Evolutionary conservation across 2,329 filamentous ascomycete genomes (phyloP), one percentile per base, ranked within the genome.

Genomic region (Elsinoe necatrix): DNA sequence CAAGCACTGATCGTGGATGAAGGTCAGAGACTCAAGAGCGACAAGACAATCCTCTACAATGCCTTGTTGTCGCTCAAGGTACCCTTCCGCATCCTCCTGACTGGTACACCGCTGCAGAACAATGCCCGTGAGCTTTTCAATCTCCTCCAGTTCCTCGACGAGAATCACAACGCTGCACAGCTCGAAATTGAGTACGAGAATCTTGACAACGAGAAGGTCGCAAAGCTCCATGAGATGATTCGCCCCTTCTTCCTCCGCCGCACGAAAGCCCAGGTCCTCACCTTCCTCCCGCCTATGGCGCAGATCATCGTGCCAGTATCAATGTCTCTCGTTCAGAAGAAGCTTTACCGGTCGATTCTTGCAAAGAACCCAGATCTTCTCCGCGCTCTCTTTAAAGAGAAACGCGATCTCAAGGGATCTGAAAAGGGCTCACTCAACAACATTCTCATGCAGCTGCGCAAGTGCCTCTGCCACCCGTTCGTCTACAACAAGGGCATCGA

Each of bases 231-330:
- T 65, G 81, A 86, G 1, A 80, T 91, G 66, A 95, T 97, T 60
- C 82, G 89, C 1, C 82, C 82, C 1, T 85, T 77, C 68, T 84
- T 86, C 63, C 70, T 86, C 27, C 80, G 85, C 47, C 84, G 93
- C 43, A 97, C 93, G 1, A 98, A 98, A 69, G 84, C 84, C 11
- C 85, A 92, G 60, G 92, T 96, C 0, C 76, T 98, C 54, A 92
- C 88, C 37, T 95, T 96, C 70, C 75, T 98, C 8, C 93, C 93
- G 0, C 85, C 92, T 0, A 90, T 98, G 82, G 86, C 87, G 1
- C 92, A 97, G 66, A 90, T 98, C 63, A 97, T 98, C 60, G 74
- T 98, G 3, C 93, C 93, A 0, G 85, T 98, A n/a, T 91, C 88
- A 1, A 96, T 97, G 91, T 91, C 88, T 1, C 78, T 89, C 12